Percentiles rank a stretch among this genome's conserved stretches.
phyloP scores from a whole-genome alignment of 2,329 filamentous ascomycete species.

The Colletotrichum magnum region DNA sequence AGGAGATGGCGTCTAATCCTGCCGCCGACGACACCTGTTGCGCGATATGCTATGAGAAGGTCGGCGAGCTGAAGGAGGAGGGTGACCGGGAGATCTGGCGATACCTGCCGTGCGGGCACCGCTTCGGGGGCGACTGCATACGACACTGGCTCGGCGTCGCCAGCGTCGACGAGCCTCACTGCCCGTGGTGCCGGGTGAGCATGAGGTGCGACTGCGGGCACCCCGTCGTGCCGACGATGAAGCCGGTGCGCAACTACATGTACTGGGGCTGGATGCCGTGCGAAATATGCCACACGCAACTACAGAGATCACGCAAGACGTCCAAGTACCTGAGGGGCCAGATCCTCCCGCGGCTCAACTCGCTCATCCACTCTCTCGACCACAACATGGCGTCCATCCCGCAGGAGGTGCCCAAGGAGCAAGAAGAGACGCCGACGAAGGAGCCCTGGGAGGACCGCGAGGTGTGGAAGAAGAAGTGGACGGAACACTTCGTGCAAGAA shows the following conservation, averaged over 20 bases:
- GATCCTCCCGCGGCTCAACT: conserved; percentile 36
- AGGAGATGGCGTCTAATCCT: conserved; percentile 40
- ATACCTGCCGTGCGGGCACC: conserved; percentile 58
- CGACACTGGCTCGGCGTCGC: conserved; percentile 57
- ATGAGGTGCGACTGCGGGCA: conserved; percentile 51
- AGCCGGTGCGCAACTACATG: conserved; percentile 36
- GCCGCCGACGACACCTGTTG: conserved; percentile 46
- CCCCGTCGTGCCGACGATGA: conserved; percentile 47
- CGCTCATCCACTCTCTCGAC: conserved; percentile 38
- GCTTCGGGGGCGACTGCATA: conserved; percentile 59
- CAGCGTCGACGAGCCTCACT: conserved; percentile 52
- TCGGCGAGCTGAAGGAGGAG: conserved; percentile 54
- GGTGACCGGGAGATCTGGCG: conserved; percentile 57
- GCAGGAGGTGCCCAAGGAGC: conserved; percentile 35
- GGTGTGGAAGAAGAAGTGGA: conserved; percentile 40
- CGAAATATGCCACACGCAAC: conserved; percentile 38
- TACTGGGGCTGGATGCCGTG: conserved; percentile 36
- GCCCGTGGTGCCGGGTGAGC: conserved; percentile 56
- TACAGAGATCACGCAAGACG: conserved; percentile 33
- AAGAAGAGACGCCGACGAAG: conserved; percentile 33
- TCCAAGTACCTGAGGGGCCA: conserved; percentile 35
- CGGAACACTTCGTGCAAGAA: conserved; percentile 32
- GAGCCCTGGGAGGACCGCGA: conserved; percentile 40
- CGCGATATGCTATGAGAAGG: conserved; percentile 59
- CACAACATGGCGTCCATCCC: conserved; percentile 40